These are phyloP conservation scores for Lolium rigidum DNA, from an alignment of 176 grass and related monocot species.

Conservation along the genomic window DNA sequence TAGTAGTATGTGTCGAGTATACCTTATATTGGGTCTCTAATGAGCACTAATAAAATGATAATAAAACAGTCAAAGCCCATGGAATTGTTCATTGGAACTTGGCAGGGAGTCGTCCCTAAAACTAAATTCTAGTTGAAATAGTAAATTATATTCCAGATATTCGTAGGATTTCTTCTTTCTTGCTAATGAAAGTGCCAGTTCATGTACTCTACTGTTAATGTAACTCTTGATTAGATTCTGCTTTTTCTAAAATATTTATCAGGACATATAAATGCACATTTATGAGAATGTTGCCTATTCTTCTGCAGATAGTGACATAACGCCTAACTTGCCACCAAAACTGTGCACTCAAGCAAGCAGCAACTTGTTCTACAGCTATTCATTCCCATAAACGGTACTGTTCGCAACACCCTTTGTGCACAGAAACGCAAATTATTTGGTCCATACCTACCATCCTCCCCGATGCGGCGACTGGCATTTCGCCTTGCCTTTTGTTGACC, in stretches of 20 bases:
- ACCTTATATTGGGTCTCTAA: too few species aligned
- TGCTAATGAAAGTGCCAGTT: not conserved
- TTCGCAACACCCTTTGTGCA: not conserved
- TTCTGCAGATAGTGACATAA: constrained; percentile 32
- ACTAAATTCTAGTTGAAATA: not conserved
- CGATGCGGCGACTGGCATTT: not conserved
- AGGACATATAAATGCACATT: constrained; percentile 13
- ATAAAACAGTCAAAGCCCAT: not conserved
- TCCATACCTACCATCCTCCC: not conserved
- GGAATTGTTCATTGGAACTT: not conserved
- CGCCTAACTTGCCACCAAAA: not conserved
- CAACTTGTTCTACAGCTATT: not conserved
- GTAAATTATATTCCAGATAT: not conserved
- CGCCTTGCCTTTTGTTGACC: constrained; percentile 11
- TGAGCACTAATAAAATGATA: not conserved
- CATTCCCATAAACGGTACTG: not conserved
- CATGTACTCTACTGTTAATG: not conserved
- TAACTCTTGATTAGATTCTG: not conserved
- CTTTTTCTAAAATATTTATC: constrained; percentile 4
- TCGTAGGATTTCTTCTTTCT: not conserved
- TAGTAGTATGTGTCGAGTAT: not conserved
- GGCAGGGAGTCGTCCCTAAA: not conserved
- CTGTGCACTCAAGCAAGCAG: not conserved
- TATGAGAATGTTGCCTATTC: not conserved
- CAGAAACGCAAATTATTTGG: not conserved